phyloP scores from a whole-genome alignment of 352 stramenopile species.

The Globisporangium viniferum region DNA sequence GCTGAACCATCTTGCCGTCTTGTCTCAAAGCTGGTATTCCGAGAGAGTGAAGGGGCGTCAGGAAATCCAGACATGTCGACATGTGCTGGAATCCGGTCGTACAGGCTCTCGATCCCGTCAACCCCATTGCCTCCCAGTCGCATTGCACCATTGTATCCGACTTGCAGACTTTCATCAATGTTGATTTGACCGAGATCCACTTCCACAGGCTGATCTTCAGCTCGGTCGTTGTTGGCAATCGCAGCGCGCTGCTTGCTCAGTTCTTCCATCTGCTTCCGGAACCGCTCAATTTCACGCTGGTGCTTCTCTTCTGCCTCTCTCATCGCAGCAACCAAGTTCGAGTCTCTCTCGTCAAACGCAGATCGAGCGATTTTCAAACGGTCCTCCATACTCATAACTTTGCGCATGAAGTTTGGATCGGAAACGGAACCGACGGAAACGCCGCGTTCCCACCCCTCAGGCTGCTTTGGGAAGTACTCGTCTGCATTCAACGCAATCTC shows the following conservation, averaged over 20 bases:
- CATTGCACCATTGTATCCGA: conserved; percentile 4
- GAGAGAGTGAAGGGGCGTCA: neutral
- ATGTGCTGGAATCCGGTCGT: neutral
- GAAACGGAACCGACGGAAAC: conserved; percentile 57
- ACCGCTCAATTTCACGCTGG: conserved; percentile 77
- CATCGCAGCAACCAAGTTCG: conserved; percentile 67
- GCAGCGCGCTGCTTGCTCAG: conserved; percentile 75
- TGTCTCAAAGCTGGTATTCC: conserved; percentile 13
- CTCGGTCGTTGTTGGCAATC: conserved; percentile 28
- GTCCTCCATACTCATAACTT: conserved; percentile 67
- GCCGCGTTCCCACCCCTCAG: conserved; percentile 44
- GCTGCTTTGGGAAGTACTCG: conserved; percentile 29
- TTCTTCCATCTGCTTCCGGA: conserved; percentile 81
- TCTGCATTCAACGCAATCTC: conserved; percentile 45
- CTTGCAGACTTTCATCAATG: conserved; percentile 13
- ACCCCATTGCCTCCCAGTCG: neutral
- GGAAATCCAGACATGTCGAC: neutral
- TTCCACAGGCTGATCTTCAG: conserved; percentile 21
- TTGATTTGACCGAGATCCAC: conserved; percentile 16
- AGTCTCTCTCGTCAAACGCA: conserved; percentile 67
- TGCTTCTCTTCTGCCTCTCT: conserved; percentile 81
- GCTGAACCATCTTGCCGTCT: conserved; percentile 2
- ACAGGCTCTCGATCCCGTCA: neutral
- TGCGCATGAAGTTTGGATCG: conserved; percentile 53
- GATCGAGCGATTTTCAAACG: conserved; percentile 53